A percentile compares a stretch with the other conserved stretches of the same genome.
These are phyloP conservation scores for Xylariaceae sp. DNA, from an alignment of 2,329 filamentous ascomycete genomes.

Conservation along the genomic window DNA sequence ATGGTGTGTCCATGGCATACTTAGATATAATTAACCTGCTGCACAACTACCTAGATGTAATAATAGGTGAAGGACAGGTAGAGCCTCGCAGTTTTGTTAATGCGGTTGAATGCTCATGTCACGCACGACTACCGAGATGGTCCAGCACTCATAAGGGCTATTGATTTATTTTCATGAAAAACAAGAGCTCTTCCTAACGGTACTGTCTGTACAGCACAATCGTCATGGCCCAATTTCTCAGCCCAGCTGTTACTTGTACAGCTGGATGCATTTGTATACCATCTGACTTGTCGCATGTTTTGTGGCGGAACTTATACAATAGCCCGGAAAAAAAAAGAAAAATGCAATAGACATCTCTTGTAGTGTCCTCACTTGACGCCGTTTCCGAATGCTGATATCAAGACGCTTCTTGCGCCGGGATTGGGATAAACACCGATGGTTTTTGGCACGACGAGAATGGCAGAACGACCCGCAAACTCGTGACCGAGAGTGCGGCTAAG, in stretches of 20 bases:
- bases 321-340: constrained; percentile 8
- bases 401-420: constrained; percentile 17
- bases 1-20: too few species aligned
- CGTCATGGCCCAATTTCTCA: constrained; percentile 14
- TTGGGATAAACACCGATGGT: constrained; percentile 16
- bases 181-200: constrained; percentile 8
- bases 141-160: background rate
- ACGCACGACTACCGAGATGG: too few species aligned
- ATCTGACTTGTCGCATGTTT: constrained; percentile 4
- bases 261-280: constrained; percentile 15
- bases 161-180: constrained; percentile 8
- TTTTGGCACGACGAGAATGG: background rate
- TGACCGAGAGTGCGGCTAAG: constrained; percentile 1
- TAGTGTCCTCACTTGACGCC: constrained; percentile 21
- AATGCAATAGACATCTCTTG: constrained; percentile 7
- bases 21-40: too few species aligned
- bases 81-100: background rate
- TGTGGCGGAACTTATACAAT: constrained; percentile 23
- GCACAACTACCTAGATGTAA: too few species aligned
- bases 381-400: constrained; percentile 19
- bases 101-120: background rate
- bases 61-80: too few species aligned
- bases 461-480: background rate
- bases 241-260: constrained; percentile 10
- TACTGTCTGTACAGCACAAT: constrained; percentile 3